Conservation (phyloP, 2,329 filamentous ascomycete genomes). For the Orbilia javanica region DNA sequence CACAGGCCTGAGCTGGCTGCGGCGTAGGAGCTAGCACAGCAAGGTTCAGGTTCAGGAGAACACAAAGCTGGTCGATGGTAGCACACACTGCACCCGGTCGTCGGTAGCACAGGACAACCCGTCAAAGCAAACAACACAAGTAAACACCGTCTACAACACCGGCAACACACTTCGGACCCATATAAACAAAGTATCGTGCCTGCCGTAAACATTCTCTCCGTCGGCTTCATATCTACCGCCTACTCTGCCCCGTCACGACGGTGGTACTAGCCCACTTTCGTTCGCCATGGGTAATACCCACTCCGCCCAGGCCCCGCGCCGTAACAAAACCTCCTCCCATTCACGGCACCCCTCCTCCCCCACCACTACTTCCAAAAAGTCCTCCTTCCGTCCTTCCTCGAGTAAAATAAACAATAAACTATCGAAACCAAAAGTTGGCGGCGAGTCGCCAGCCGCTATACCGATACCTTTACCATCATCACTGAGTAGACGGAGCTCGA, state of each 20-base stretch:
- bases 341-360: constrained; percentile 17
- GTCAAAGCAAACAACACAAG: constrained; percentile 28
- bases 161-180: constrained; percentile 18
- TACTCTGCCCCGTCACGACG: constrained; percentile 13
- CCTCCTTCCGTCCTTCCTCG: not conserved
- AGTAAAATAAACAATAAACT: constrained; percentile 41
- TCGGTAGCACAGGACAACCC: constrained; percentile 50
- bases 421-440: constrained; percentile 52
- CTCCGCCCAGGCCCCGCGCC: constrained; percentile 26
- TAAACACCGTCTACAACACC: constrained; percentile 38
- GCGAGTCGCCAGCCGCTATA: constrained; percentile 33
- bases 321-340: constrained; percentile 9
- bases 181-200: constrained; percentile 7
- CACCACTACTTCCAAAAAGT: constrained; percentile 18
- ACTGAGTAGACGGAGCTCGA: constrained; percentile 45
- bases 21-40: too few relatives aligned
- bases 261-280: not conserved
- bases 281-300: constrained; percentile 36
- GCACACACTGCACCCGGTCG: not conserved
- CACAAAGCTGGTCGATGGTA: constrained; percentile 34
- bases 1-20: constrained; percentile 10
- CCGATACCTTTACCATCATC: constrained; percentile 42
- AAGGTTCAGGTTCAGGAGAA: not conserved
- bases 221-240: constrained; percentile 20
- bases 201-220: constrained; percentile 15